Evolutionary conservation across 306 rosid genomes (phyloP), one percentile per base, ranked within the genome.

Genomic region (Lathyrus aphaca): DNA sequence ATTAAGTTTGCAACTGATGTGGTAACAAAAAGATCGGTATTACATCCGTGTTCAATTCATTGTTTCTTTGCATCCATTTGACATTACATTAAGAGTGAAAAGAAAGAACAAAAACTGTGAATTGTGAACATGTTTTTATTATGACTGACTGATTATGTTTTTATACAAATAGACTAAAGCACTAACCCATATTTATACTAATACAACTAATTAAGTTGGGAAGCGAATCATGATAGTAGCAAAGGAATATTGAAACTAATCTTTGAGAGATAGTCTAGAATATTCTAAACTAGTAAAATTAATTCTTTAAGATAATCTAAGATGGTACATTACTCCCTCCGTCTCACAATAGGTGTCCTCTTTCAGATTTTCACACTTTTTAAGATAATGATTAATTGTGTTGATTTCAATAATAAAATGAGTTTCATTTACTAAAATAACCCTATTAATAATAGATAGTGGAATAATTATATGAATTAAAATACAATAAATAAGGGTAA

Each of bases 1-100:
- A 42, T 77, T 53, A 69, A 60, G 58, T 51, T 53, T 37, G 50
- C 46, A 2, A 18, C 64, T 50, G 15, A 38, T 5, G 32, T 21
- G 7, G 8, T 10, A 19, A 51, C 30, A 19, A 7, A 71, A 19
- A 18, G 12, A 60, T 48, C 38, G 18, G 15, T 68, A 17, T 57
- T 57, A n/a, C 63, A 13, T 59, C 14, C 56, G 30, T 55, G 21
- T 55, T 39, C 51, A 27, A 40, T 30, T 38, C 11, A 13, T 40
- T 42, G 25, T 5, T 68, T 60, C 54, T 50, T 27, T 49, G 40
- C 54, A 17, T 68, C 58, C 38, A 29, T 8, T 57, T 57, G 40
- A 29, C 63, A 51, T 51, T n/a, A 29, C 19, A n/a, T 57, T 5
- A 57, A 29, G 42, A 29, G 42, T 2, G 6, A 29, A 57, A 32